phyloP scores from a whole-genome alignment of 2,329 filamentous ascomycete genomes.

The Cladosporium sphaerospermum region DNA sequence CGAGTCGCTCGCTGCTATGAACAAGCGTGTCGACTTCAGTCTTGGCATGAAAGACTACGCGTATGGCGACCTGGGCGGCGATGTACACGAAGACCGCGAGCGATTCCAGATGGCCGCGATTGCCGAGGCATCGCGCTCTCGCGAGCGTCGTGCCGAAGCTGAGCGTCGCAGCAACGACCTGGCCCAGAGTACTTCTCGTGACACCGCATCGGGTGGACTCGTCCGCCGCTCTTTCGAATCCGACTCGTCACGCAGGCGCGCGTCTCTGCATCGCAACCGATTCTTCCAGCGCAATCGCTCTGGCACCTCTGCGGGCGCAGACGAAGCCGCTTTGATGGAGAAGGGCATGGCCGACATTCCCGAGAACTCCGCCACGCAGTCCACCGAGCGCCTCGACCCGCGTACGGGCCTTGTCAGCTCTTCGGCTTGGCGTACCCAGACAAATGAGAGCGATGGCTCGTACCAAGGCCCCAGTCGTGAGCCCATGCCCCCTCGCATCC shows the following conservation, averaged over 20 bases:
- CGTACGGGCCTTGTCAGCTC: constrained; percentile 28
- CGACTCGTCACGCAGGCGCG: constrained; percentile 22
- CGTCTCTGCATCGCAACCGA: constrained; percentile 50
- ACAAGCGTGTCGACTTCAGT: constrained; percentile 63
- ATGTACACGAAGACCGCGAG: constrained; percentile 56
- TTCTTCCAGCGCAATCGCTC: constrained; percentile 44
- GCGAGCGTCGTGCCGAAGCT: constrained; percentile 19
- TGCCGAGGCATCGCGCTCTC: constrained; percentile 30
- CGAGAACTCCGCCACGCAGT: constrained; percentile 20
- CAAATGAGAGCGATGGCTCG: constrained; percentile 24
- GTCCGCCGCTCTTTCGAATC: constrained; percentile 26
- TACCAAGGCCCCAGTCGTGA: constrained; percentile 13
- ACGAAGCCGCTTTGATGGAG: constrained; percentile 29
- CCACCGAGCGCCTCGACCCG: constrained; percentile 23
- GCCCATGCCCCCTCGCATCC: constrained; percentile 15
- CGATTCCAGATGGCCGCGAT: constrained; percentile 38
- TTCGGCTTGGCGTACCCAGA: constrained; percentile 25
- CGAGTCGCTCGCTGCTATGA: constrained; percentile 53
- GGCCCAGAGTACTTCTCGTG: constrained; percentile 20
- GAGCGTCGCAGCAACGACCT: constrained; percentile 15
- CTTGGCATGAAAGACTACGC: constrained; percentile 58
- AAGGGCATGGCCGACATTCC: constrained; percentile 33
- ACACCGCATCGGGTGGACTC: constrained; percentile 21
- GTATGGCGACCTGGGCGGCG: constrained; percentile 54
- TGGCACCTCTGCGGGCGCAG: constrained; percentile 13